These are phyloP conservation scores for Dacryopinax primogenitus DNA, from an alignment of 768 basidiomycete genomes.

Conservation along the genomic window DNA sequence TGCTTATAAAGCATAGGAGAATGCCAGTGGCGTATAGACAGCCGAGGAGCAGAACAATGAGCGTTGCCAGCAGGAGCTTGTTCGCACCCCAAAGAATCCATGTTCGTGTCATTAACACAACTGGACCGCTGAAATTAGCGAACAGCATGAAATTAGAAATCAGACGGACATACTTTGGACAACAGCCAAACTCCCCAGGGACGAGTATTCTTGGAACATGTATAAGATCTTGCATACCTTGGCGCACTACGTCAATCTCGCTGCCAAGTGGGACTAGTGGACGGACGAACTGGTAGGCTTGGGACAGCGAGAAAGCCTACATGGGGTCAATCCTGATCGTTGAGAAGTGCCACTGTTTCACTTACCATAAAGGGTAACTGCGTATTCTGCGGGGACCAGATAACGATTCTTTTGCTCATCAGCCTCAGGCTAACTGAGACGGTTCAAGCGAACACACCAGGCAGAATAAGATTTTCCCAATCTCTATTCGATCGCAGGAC, in stretches of 20 bases:
- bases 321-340: not conserved
- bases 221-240: not conserved
- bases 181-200: not conserved
- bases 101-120: not conserved
- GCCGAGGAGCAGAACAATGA: not conserved
- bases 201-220: not conserved
- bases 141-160: not conserved
- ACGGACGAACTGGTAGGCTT: not conserved
- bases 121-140: not conserved
- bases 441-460: not conserved
- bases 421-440: not conserved
- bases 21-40: not conserved
- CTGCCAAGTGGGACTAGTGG: not conserved
- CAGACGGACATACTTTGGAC: not conserved
- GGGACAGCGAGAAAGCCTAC: not conserved
- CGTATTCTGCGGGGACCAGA: slow-evolving; percentile 1
- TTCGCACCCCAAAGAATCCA: slow-evolving; percentile 1
- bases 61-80: not conserved
- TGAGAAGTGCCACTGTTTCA: not conserved
- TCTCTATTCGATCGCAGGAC: slow-evolving; percentile 6
- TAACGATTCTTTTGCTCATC: not conserved
- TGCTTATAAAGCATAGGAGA: not conserved
- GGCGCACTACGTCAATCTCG: not conserved
- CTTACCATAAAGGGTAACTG: not conserved
- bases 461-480: not conserved